phyloP scores from a whole-genome alignment of 371 early-diverging fungal genomes.

The Lichtheimia ramosa region DNA sequence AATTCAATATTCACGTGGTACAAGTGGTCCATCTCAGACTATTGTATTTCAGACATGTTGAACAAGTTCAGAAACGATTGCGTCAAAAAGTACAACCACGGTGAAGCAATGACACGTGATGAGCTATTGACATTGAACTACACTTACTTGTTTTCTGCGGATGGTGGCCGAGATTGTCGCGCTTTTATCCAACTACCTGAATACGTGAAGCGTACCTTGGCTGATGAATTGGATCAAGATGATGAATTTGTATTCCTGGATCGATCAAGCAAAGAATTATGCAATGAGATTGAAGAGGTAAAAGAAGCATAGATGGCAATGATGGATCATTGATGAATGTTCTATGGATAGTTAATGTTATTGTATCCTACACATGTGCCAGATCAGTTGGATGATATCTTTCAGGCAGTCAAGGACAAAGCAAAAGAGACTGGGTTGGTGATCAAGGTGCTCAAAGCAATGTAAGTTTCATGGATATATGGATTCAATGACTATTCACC shows the following conservation, averaged over 20 bases:
- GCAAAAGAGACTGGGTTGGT: background rate
- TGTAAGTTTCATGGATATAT: background rate
- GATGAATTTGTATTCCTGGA: background rate
- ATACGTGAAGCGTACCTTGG: background rate
- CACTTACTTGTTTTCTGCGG: background rate
- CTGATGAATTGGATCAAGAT: constrained; percentile 1
- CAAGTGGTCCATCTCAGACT: too few relatives aligned
- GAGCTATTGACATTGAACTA: background rate
- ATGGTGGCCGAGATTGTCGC: background rate
- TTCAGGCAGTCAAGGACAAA: background rate
- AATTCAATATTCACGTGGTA: too few relatives aligned
- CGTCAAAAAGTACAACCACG: too few relatives aligned
- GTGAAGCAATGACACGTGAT: too few relatives aligned
- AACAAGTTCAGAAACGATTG: too few relatives aligned
- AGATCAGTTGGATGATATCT: background rate
- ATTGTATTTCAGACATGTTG: too few relatives aligned
- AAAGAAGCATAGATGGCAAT: background rate
- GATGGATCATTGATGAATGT: background rate
- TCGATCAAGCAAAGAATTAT: background rate
- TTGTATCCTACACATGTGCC: background rate
- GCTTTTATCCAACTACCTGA: background rate
- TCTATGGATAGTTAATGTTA: background rate
- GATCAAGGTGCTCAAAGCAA: background rate
- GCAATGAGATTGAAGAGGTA: background rate
- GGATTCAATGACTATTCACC: background rate